A percentile compares a stretch with the other conserved stretches of the same genome.
Evolutionary conservation across 2,329 filamentous ascomycete genomes (phyloP).

Genomic region (Diplodia intermedia): DNA sequence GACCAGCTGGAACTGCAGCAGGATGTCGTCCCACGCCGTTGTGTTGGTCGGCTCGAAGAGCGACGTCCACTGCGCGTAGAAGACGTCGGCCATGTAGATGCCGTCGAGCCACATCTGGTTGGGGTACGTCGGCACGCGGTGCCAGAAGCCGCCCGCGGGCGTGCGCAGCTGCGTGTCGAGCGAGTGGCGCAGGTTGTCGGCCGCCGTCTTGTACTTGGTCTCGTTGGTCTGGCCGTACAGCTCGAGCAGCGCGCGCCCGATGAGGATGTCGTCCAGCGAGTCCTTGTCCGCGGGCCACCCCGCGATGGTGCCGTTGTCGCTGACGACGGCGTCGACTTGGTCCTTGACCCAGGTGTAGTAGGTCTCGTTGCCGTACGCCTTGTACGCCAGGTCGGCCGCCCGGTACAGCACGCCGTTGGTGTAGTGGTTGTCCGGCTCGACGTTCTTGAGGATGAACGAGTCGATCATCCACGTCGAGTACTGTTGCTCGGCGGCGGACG

Average conservation of each 20-base stretch:
- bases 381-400: constrained; percentile 56
- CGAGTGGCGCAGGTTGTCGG: constrained; percentile 55
- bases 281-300: constrained; percentile 38
- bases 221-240: constrained; percentile 56
- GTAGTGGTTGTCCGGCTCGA: constrained; percentile 53
- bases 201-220: constrained; percentile 58
- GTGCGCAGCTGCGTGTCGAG: constrained; percentile 60
- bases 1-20: constrained; percentile 46
- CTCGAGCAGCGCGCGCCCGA: constrained; percentile 61
- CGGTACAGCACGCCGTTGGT: constrained; percentile 56
- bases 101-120: constrained; percentile 59
- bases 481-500: constrained; percentile 33
- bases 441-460: constrained; percentile 54
- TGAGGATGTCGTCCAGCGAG: constrained; percentile 58
- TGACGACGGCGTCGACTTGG: constrained; percentile 58
- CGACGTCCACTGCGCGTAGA: constrained; percentile 50
- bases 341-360: constrained; percentile 55
- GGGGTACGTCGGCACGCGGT: constrained; percentile 39
- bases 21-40: constrained; percentile 54
- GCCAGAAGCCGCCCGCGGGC: constrained; percentile 62
- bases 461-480: constrained; percentile 55
- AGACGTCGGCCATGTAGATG: constrained; percentile 52
- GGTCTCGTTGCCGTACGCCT: constrained; percentile 52
- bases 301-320: constrained; percentile 52
- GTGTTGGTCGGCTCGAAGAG: constrained; percentile 48